These are phyloP conservation scores for Hymenoscyphus occultus DNA, from an alignment of 2,329 filamentous ascomycete species.

Conservation along the genomic window DNA sequence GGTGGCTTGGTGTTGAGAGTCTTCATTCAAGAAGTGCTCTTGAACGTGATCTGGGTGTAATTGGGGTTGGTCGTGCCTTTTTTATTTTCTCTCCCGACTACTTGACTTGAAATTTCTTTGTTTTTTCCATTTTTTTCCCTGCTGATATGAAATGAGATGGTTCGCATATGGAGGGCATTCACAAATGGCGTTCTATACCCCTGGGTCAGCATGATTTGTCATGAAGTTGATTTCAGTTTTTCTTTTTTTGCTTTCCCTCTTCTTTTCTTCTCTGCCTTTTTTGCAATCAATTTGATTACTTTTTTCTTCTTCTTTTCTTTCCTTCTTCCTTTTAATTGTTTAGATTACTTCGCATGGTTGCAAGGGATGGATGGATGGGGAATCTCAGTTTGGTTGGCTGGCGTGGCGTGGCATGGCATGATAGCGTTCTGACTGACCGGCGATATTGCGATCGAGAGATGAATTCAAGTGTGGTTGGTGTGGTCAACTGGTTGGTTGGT, in stretches of 20 bases:
- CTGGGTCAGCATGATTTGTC: slow-evolving; percentile 6
- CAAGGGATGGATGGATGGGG: no score
- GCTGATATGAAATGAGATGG: background rate
- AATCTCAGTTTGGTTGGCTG: background rate
- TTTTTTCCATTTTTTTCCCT: background rate
- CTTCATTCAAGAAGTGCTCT: background rate
- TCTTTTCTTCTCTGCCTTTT: no score
- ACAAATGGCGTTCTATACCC: slow-evolving; percentile 11
- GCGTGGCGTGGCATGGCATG: background rate
- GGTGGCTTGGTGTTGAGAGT: background rate
- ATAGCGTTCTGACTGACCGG: background rate
- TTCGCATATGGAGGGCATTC: background rate
- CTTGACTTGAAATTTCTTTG: background rate
- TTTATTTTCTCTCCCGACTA: no score
- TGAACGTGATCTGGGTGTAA: background rate
- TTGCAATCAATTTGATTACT: no score
- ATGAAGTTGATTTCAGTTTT: slow-evolving; percentile 2
- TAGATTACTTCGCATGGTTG: no score
- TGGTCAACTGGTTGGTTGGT: background rate
- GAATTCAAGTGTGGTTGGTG: no score
- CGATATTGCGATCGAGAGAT: background rate
- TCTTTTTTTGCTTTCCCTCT: background rate
- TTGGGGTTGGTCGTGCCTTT: background rate
- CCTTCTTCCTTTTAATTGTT: no score
- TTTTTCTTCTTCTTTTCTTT: background rate